These are phyloP conservation scores for Pestalotiopsis fici DNA, from an alignment of 2,329 filamentous ascomycete genomes.

Conservation along the genomic window DNA sequence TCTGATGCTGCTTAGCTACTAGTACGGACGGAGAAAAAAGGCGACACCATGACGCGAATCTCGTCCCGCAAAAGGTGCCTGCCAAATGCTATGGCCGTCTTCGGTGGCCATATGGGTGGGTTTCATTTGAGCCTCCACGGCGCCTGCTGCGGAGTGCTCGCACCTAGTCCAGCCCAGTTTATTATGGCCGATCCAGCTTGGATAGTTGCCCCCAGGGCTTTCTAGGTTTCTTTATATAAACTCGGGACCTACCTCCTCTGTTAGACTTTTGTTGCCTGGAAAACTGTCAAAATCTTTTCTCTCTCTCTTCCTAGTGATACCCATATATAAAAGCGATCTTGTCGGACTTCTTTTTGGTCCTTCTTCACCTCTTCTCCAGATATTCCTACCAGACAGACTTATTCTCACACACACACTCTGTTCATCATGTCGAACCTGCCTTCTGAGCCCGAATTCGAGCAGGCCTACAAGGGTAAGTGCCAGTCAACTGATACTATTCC, in stretches of 20 bases:
- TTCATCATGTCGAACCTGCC: constrained; percentile 77
- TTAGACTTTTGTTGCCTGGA: background rate
- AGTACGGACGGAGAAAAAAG: background rate
- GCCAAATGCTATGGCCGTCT: background rate
- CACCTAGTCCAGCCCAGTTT: background rate
- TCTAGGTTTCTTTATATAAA: background rate
- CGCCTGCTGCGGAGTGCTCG: background rate
- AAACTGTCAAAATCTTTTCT: background rate
- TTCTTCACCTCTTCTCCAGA: background rate
- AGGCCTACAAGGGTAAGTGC: constrained; percentile 86
- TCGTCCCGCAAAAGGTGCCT: background rate
- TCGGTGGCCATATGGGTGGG: background rate
- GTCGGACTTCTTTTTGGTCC: background rate
- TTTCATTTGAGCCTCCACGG: background rate
- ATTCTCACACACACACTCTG: background rate
- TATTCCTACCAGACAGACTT: background rate
- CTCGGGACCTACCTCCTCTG: background rate
- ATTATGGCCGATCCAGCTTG: background rate
- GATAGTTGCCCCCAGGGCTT: background rate
- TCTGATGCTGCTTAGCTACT: background rate
- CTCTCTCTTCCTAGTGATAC: background rate
- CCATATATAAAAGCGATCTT: background rate
- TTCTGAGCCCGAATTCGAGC: constrained; percentile 94
- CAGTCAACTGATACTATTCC: constrained; percentile 12
- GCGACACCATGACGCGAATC: background rate